Base-by-base conservation (phyloP, 2,329 filamentous ascomycete genomes). In the Ceratocystis lukuohia region DNA sequence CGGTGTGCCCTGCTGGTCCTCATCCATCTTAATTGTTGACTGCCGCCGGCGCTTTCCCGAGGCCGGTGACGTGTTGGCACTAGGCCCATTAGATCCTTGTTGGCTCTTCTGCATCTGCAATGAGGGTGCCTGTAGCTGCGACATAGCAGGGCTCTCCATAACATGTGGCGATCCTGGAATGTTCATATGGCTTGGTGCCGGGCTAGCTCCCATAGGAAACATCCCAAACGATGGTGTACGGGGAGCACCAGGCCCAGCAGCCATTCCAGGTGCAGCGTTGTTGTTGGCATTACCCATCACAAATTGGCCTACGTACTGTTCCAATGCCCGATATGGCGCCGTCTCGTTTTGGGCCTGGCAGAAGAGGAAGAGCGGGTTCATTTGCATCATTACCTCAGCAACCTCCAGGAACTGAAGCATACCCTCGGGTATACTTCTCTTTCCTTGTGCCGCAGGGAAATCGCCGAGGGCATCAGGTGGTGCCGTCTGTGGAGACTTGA, bases 91-190 rank as follows among this genome's bases (percentile, higher is more conserved):
- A 8, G 84, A 87, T 48, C 85, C 85, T 72, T 88, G 85, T 73
- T 87, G 85, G 72, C 84, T 87, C 69, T 84, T 82, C 72, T 88
- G 84, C 68, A 84, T 76, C 73, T 85, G 83, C 85, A 88, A 88
- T 69, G 79, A 79, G 25, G 84, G 84, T 64, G 84, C 83, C 73
- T 85, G 83, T 80, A 86, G 85, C 64, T 81, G 78, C 17, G 81
- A 83, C 15, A 82, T 80, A 20, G 83, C 84, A 7, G 85, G 85
- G 72, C 83, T 86, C 65, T 82, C 80, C 56, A 81, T 75, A 66
- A 79, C 71, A 65, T 84, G 83, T 63, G 84, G 84, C 15, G 84
- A 86, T 17, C 83, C 84, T 1, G 65, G 84, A 3, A 86, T 78
- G 71, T 82, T 80, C 69, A 85, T 80, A 70, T 86, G 82, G n/a